Evolutionary conservation across 2,329 filamentous ascomycete species (phyloP).

Genomic region (Massarina eburnea): DNA sequence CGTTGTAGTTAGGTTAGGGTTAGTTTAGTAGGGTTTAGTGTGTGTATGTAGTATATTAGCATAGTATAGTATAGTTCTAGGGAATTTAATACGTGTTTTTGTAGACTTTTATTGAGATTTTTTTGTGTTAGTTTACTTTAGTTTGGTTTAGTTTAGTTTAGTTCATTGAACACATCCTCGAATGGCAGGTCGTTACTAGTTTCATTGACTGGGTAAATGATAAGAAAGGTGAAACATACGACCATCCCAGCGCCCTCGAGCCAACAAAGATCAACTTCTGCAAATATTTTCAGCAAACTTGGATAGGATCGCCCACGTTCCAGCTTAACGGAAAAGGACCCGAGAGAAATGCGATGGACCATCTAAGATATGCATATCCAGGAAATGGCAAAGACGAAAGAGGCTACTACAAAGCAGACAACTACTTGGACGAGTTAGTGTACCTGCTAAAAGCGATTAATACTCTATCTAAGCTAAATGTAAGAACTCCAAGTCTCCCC

Average conservation of each 20-base stretch:
- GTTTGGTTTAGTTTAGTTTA: no score
- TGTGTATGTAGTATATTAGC: no score
- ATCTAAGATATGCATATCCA: neutral
- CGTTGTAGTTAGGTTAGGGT: no score
- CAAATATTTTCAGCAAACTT: conserved; percentile 6
- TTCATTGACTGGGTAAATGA: conserved; percentile 2
- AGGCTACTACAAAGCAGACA: neutral
- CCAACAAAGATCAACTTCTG: conserved; percentile 2
- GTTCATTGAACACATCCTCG: neutral
- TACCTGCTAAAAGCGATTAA: neutral
- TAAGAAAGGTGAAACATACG: neutral
- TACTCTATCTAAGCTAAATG: no score
- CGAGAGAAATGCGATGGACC: no score
- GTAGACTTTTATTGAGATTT: no score
- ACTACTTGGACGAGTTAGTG: neutral
- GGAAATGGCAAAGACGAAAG: neutral
- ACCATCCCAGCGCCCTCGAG: conserved; percentile 1
- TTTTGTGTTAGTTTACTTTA: no score
- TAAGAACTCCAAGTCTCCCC: no score
- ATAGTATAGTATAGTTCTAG: no score
- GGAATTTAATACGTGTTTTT: no score
- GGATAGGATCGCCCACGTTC: neutral
- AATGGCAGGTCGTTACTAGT: conserved; percentile 1
- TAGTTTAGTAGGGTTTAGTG: no score
- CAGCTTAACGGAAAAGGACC: no score